Conservation (phyloP, 371 early-diverging fungal genomes). For the Mortierella sp. region DNA sequence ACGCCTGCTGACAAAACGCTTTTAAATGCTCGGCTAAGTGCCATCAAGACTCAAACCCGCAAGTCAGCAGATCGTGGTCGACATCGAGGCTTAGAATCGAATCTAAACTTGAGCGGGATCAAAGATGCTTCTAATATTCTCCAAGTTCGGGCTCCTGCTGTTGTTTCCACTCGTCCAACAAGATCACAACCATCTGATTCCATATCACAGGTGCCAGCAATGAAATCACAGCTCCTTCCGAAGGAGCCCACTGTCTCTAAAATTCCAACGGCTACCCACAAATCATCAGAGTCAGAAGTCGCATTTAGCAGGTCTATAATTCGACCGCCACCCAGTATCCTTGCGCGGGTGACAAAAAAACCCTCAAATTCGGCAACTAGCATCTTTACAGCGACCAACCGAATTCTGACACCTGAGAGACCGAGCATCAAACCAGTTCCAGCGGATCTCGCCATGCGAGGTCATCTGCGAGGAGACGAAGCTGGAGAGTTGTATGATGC, state of each 20-base stretch:
- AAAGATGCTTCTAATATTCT: not conserved
- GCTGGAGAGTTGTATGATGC: not conserved
- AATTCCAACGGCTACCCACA: not conserved
- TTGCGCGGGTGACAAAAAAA: not conserved
- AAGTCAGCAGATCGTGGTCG: not conserved
- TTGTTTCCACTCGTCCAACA: not conserved
- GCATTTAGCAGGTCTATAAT: not conserved
- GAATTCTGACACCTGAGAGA: not conserved
- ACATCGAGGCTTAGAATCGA: not conserved
- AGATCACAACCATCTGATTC: not conserved
- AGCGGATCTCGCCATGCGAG: constrained; percentile 10
- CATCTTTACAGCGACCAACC: not conserved
- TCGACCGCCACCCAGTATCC: constrained; percentile 11
- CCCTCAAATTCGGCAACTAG: not conserved
- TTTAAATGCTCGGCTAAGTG: constrained; percentile 5
- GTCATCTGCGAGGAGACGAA: not conserved
- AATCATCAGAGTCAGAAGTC: not conserved
- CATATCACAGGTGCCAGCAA: not conserved
- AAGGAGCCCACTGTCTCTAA: not conserved
- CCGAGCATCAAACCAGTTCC: constrained; percentile 4
- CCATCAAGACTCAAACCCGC: constrained; percentile 1
- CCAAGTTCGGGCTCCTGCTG: not conserved
- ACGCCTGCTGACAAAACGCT: not conserved
- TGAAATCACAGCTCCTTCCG: not conserved
- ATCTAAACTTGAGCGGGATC: not conserved